Evolutionary conservation across 257 asterid species (phyloP).

Genomic region (Penstemon davidsonii): DNA sequence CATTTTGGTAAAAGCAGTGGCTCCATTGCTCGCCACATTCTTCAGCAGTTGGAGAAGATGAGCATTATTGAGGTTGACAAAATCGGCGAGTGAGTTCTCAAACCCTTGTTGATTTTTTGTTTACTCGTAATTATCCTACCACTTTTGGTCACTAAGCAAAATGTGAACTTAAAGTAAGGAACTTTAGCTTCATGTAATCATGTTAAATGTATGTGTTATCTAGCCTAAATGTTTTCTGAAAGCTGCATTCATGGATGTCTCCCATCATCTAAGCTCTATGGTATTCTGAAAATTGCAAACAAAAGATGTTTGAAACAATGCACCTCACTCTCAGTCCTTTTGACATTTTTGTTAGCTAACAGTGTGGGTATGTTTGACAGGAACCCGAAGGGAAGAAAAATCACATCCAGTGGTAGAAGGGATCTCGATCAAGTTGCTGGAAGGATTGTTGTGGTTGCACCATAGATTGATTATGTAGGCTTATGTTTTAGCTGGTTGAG

Average conservation of each 20-base stretch:
- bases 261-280: too few species aligned
- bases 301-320: too few species aligned
- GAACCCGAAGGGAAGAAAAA: conserved; percentile 51
- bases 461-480: conserved; percentile 36
- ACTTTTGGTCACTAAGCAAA: too few species aligned
- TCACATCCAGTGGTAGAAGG: conserved; percentile 83
- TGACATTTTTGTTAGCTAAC: background rate
- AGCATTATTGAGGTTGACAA: conserved; percentile 70
- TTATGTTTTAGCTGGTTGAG: conserved; percentile 25
- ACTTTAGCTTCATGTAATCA: too few species aligned
- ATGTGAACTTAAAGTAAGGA: too few species aligned
- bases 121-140: too few species aligned
- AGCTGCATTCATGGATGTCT: too few species aligned
- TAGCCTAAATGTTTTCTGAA: too few species aligned
- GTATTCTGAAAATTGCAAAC: too few species aligned
- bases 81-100: conserved; percentile 58
- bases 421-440: conserved; percentile 98
- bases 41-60: conserved; percentile 78
- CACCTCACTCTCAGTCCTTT: background rate
- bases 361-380: conserved; percentile 33
- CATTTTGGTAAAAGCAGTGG: conserved; percentile 95
- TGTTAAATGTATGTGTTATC: too few species aligned
- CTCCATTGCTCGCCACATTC: conserved; percentile 85
- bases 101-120: too few species aligned
- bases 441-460: conserved; percentile 57